A percentile compares a stretch with the other conserved stretches of the same genome.
Conservation (phyloP, 176 grass and related monocot species). For the Triticum urartu region DNA sequence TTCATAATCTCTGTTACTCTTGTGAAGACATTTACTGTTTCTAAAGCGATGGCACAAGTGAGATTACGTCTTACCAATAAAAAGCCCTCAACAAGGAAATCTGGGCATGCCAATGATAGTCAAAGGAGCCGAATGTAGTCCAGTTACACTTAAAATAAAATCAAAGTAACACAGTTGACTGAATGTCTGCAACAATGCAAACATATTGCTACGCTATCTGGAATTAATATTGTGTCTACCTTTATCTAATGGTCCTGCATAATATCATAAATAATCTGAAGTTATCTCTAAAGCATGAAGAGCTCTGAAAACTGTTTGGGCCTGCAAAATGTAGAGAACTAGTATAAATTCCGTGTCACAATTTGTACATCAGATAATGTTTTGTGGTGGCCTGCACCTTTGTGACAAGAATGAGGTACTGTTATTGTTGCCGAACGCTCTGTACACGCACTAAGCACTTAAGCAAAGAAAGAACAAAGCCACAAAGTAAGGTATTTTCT, state of each 20-base stretch:
- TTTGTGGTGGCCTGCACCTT: neutral
- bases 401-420: no score
- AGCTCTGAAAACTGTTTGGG: constrained; percentile 77
- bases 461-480: no score
- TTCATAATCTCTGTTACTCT: no score
- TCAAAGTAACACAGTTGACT: constrained; percentile 88
- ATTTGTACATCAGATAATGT: neutral
- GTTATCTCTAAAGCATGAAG: constrained; percentile 85
- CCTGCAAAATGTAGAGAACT: constrained; percentile 50
- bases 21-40: neutral
- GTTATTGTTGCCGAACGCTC: neutral
- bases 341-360: neutral
- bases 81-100: constrained; percentile 82
- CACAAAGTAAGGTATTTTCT: no score
- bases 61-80: constrained; percentile 60
- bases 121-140: constrained; percentile 78
- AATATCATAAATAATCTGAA: constrained; percentile 7
- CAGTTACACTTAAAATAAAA: constrained; percentile 54
- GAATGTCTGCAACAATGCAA: constrained; percentile 67
- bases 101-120: constrained; percentile 71
- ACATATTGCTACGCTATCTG: neutral
- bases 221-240: neutral
- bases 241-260: neutral
- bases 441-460: neutral
- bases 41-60: neutral